Conservation (phyloP, 1,284 basidiomycete species). For the Coniferiporia sulphurascens region DNA sequence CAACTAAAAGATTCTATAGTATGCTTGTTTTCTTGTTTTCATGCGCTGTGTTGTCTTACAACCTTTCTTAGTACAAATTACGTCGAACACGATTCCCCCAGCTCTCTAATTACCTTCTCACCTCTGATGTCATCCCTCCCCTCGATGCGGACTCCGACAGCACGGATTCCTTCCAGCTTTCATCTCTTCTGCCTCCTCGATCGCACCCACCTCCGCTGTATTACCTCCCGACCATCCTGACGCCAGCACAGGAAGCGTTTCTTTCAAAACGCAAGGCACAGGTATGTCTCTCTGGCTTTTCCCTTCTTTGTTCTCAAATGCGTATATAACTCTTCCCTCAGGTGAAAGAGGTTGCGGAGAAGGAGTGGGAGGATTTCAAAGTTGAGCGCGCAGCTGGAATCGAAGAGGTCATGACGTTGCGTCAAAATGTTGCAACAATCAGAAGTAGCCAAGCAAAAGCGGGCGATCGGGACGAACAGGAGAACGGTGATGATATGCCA, state of each 20-base stretch:
- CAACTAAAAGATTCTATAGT: slow-evolving; percentile 76
- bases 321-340: slow-evolving; percentile 25
- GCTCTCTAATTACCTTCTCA: slow-evolving; percentile 71
- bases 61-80: slow-evolving; percentile 53
- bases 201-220: slow-evolving; percentile 71
- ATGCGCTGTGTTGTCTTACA: not conserved
- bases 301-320: not conserved
- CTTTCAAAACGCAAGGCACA: slow-evolving; percentile 55
- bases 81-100: slow-evolving; percentile 61
- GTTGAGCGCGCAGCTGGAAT: slow-evolving; percentile 54
- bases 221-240: slow-evolving; percentile 66
- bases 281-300: slow-evolving; percentile 33
- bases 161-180: slow-evolving; percentile 13
- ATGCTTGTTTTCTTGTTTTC: slow-evolving; percentile 28
- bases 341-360: slow-evolving; percentile 59
- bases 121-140: slow-evolving; percentile 58
- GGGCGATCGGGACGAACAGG: slow-evolving; percentile 23
- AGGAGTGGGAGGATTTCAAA: slow-evolving; percentile 61
- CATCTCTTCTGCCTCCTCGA: slow-evolving; percentile 36
- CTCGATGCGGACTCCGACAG: slow-evolving; percentile 12
- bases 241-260: slow-evolving; percentile 67
- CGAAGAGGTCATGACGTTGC: slow-evolving; percentile 55
- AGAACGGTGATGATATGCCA: not conserved
- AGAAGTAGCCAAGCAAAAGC: slow-evolving; percentile 21
- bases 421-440: slow-evolving; percentile 53